phyloP scores from a whole-genome alignment of 2,329 filamentous ascomycete species.

The Thelonectria olida region DNA sequence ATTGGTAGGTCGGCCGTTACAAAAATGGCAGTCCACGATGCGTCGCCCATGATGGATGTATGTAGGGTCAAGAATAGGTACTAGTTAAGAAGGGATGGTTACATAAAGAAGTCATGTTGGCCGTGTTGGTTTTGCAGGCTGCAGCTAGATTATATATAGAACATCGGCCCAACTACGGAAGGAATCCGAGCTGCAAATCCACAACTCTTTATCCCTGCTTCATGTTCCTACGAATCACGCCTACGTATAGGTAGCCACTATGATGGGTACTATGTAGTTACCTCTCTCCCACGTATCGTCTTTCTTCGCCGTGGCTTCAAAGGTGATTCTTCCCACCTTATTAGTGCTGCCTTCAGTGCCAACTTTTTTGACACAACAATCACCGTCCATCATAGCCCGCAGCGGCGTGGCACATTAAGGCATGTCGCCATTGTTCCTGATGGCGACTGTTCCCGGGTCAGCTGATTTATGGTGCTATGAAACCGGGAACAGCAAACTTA shows the following conservation, averaged over 20 bases:
- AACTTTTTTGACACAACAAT: neutral
- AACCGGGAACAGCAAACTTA: neutral
- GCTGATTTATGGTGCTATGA: neutral
- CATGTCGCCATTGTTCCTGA: neutral
- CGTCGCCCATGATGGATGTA: neutral
- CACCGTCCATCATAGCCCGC: neutral
- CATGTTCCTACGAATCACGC: neutral
- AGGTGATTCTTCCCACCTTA: neutral
- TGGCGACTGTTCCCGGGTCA: neutral
- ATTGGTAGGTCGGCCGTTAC: slow-evolving; percentile 3
- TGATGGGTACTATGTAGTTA: too few relatives aligned
- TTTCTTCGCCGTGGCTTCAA: neutral
- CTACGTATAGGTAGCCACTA: too few relatives aligned
- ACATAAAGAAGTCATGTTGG: neutral
- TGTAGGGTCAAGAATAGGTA: neutral
- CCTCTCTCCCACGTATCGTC: neutral
- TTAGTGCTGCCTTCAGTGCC: neutral
- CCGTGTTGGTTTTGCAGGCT: neutral
- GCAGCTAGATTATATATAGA: neutral
- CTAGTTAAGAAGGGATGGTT: neutral
- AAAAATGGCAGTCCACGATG: slow-evolving; percentile 4
- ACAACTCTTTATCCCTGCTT: neutral
- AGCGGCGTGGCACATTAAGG: neutral
- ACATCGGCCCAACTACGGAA: neutral
- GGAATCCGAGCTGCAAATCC: neutral